Evolutionary conservation across 2,329 filamentous ascomycete genomes (phyloP).

Genomic region (Tolypocladium paradoxum): DNA sequence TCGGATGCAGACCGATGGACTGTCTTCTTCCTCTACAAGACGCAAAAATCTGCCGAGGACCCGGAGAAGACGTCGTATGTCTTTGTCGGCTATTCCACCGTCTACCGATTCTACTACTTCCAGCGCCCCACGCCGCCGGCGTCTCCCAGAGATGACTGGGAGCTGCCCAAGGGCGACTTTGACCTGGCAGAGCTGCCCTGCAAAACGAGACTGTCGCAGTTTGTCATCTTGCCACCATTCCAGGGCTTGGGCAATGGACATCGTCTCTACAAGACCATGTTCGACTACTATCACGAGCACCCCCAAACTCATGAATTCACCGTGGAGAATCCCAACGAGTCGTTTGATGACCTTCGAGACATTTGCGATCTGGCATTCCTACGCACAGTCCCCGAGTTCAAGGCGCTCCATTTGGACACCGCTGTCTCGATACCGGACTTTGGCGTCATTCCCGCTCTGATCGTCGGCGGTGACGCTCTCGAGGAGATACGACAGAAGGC

Average conservation of each 20-base stretch:
- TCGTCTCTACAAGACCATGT: constrained; percentile 72
- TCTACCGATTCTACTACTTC: constrained; percentile 74
- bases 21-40: constrained; percentile 76
- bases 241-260: constrained; percentile 72
- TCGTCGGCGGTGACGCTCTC: constrained; percentile 47
- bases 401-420: constrained; percentile 43
- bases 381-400: constrained; percentile 47
- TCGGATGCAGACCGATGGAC: constrained; percentile 78
- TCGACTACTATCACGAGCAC: constrained; percentile 55
- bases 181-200: constrained; percentile 55
- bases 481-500: constrained; percentile 46
- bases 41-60: constrained; percentile 32
- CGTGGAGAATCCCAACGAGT: constrained; percentile 86
- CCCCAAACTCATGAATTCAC: constrained; percentile 71
- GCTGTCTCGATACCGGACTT: constrained; percentile 36
- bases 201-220: constrained; percentile 82
- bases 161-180: constrained; percentile 33
- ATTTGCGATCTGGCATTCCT: constrained; percentile 60
- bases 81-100: constrained; percentile 81
- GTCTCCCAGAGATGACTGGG: constrained; percentile 29
- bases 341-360: constrained; percentile 71
- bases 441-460: constrained; percentile 34
- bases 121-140: constrained; percentile 34
- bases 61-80: constrained; percentile 52
- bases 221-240: constrained; percentile 80